These are phyloP conservation scores for Carex sylvatica DNA, from an alignment of 202 grass and related monocot species.

Conservation along the genomic window DNA sequence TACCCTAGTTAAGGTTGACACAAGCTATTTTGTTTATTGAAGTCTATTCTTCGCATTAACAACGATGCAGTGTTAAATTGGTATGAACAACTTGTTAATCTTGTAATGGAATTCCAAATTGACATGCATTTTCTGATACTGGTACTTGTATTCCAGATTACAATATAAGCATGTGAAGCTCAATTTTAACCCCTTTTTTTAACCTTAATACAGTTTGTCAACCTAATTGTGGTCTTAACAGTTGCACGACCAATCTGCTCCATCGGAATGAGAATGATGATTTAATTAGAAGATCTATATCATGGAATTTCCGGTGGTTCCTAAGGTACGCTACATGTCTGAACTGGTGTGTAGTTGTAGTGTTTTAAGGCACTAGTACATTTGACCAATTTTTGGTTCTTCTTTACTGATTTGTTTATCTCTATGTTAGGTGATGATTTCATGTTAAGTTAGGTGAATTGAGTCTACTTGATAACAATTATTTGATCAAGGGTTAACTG, in stretches of 20 bases:
- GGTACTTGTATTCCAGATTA: too few relatives aligned
- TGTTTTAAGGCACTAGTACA: not conserved
- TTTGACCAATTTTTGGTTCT: not conserved
- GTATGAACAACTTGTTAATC: too few relatives aligned
- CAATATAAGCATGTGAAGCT: too few relatives aligned
- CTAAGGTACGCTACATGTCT: slow-evolving; percentile 49
- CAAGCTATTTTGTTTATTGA: too few relatives aligned
- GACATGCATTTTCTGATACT: too few relatives aligned
- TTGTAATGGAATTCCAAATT: too few relatives aligned
- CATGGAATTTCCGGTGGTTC: slow-evolving; percentile 74
- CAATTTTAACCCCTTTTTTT: too few relatives aligned
- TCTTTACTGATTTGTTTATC: not conserved
- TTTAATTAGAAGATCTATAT: slow-evolving; percentile 51
- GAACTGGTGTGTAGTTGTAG: not conserved
- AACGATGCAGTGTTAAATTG: too few relatives aligned
- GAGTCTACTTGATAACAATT: not conserved
- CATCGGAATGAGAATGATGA: slow-evolving; percentile 11
- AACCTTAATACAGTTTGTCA: too few relatives aligned
- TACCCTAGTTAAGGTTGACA: too few relatives aligned
- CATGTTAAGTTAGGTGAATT: not conserved
- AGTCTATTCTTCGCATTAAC: too few relatives aligned
- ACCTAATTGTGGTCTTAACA: too few relatives aligned
- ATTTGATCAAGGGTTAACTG: not conserved
- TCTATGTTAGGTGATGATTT: not conserved
- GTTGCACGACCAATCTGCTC: not conserved